Evolutionary conservation across 148 eudicot genomes (phyloP).

Genomic region (Rhododendron simsii): DNA sequence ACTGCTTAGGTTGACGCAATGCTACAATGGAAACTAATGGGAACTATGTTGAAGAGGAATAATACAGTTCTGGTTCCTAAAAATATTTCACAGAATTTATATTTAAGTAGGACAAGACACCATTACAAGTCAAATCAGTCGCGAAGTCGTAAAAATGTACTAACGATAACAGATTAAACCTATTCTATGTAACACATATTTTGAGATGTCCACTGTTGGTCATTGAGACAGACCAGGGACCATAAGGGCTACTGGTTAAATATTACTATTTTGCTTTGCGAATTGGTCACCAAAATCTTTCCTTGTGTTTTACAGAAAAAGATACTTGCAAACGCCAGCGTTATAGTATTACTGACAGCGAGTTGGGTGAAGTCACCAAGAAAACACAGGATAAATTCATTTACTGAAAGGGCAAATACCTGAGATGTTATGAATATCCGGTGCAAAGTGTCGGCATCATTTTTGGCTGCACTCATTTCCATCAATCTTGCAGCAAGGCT

Average conservation of each 20-base stretch:
- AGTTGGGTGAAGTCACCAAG: background rate
- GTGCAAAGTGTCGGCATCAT: conserved; percentile 71
- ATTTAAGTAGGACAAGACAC: background rate
- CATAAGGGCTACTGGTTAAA: background rate
- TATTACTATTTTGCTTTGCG: background rate
- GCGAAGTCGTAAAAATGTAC: background rate
- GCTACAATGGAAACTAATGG: background rate
- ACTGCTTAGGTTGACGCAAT: background rate
- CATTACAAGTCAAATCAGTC: background rate
- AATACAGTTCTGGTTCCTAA: background rate
- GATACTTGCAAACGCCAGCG: background rate
- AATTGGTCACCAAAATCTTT: background rate
- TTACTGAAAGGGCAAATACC: conserved; percentile 32
- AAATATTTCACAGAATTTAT: background rate
- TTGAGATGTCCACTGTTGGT: background rate
- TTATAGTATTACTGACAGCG: background rate
- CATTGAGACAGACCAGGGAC: background rate
- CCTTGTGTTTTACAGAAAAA: background rate
- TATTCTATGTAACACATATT: background rate
- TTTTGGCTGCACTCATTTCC: conserved; percentile 55
- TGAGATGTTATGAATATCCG: conserved; percentile 93
- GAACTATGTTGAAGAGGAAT: background rate
- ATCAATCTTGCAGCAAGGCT: conserved; percentile 47
- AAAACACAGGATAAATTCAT: background rate
- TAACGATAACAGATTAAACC: background rate